Evolutionary conservation across 352 stramenopile genomes (phyloP), one percentile per base, ranked within the genome.

Genomic region (Blastocystis sp.): DNA sequence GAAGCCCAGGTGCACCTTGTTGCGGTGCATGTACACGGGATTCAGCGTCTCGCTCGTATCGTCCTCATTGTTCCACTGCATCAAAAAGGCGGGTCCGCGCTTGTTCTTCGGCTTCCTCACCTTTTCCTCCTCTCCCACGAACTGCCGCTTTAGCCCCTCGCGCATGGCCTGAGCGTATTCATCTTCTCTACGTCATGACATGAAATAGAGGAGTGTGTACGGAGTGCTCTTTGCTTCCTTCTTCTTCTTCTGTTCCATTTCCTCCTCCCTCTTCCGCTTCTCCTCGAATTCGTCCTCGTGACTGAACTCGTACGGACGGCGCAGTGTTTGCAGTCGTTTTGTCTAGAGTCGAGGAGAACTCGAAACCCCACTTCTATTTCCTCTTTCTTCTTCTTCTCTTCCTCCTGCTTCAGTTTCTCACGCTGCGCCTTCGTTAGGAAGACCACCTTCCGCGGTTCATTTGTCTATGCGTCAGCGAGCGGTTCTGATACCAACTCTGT

Each of bases 1-100:
- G 91, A 95, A 98, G 9, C 96, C 92, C 66, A 97, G 85, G 78
- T 97, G 97, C 12, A 97, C 94, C 70, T 96, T 93, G 88, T 95
- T 91, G n/a, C 92, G 91, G 51, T 97, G 93, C 26, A 92, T 92
- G 88, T 98, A 98, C 88, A 98, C 90, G 26, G 95, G 95, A 88
- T 98, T 97, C 29, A 96, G 77, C 82, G 97, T 95, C 13, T 91
- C 76, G 35, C 93, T 96, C 45, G 95, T 98, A 90, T 98, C 95
- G 59, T 98, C 95, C 0, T 91, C 93, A 13, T 94, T 93, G 45
- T 98, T 94, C 95, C 95, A 98, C 90, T 98, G 94, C 90, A 98
- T 98, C 90, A 97, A 94, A 88, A 97, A 97, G 50, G 45, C 16
- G 6, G 65, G 41, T 4, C 41, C 74, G n/a, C 60, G 19, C n/a